Evolutionary conservation across 1,284 basidiomycete genomes (phyloP), one percentile per base, ranked within the genome.

Genomic region (Apiotrichum akiyoshidainum): DNA sequence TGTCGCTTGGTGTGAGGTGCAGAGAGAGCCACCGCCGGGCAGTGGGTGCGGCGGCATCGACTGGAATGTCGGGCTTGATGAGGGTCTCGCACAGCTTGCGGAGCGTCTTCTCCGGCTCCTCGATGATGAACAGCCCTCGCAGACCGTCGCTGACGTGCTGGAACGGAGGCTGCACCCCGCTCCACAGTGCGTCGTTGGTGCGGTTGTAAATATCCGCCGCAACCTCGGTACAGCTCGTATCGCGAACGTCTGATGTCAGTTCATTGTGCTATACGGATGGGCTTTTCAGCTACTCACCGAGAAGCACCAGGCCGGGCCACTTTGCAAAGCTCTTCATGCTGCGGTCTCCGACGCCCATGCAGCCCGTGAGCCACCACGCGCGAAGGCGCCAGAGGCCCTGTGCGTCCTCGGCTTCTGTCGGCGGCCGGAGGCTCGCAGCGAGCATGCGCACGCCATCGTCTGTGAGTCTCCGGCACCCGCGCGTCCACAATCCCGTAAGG

Each of bases 401-500:
- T 1, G 59, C 54, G 2, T 59, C 61, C 21, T 54, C 59, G 22
- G 22, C 39, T 26, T 49, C 53, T 17, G 21, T 46, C 2, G 57
- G 57, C 1, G 53, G 54, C 16, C n/a, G 35, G 19, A 76, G 59
- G 10, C 68, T 48, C 14, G 57, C 54, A 0, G 68, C 61, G 7
- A 76, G 60, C 13, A 73, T 58, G 12, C 65, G 59, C 2, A 76
- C 60, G 0, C 70, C 70, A 31, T 51, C 57, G 55, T 76, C 73
- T 2, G 68, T 67, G 19, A 76, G 52, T 2, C 5, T 6, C 11
- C 40, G 54, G 41, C 68, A 69, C 1, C 61, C 63, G 12, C 59
- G 63, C 61, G 66, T 75, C 66, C 68, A 70, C 12, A 76, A 60
- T 16, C 56, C 64, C 1, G 69, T 69, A 14, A 76, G 63, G 39